Percentiles rank a stretch among this genome's conserved stretches.
These are phyloP conservation scores for Delphinella strobiligena DNA, from an alignment of 2,329 filamentous ascomycete species.

Conservation along the genomic window DNA sequence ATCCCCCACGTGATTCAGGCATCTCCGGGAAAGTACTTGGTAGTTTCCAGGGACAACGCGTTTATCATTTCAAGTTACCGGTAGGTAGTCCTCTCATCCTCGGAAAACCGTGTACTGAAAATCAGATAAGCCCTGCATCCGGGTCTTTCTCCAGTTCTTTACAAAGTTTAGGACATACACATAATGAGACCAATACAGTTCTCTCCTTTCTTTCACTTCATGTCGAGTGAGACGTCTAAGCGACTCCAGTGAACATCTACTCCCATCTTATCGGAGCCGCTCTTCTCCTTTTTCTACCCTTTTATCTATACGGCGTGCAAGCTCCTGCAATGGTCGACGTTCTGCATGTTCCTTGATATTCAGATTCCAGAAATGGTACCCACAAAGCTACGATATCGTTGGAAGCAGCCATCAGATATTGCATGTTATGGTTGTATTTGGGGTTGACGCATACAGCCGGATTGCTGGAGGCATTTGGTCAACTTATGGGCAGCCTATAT, in stretches of 20 bases:
- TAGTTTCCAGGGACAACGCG: conserved; percentile 4
- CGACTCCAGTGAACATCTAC: conserved; percentile 11
- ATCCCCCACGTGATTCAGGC: background rate
- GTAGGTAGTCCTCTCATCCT: background rate
- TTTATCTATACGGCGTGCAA: conserved; percentile 10
- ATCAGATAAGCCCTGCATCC: background rate
- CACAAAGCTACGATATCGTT: conserved; percentile 11
- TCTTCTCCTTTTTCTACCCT: conserved; percentile 9
- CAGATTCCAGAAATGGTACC: background rate
- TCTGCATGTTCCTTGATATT: background rate
- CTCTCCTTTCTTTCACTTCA: background rate
- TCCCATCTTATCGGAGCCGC: conserved; percentile 10
- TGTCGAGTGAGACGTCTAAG: background rate
- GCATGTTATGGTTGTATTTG: conserved; percentile 11
- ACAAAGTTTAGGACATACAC: background rate
- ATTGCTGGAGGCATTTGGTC: conserved; percentile 4
- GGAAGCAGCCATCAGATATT: conserved; percentile 13
- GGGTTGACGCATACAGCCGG: conserved; percentile 11
- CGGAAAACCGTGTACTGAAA: background rate
- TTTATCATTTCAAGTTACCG: conserved; percentile 8
- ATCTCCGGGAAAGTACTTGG: background rate
- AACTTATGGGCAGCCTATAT: background rate
- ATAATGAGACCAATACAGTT: conserved; percentile 9
- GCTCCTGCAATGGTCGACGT: conserved; percentile 8
- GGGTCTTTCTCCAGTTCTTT: background rate